These are phyloP conservation scores for Colletotrichum gigasporum DNA, from an alignment of 2,329 filamentous ascomycete genomes.

Conservation along the genomic window DNA sequence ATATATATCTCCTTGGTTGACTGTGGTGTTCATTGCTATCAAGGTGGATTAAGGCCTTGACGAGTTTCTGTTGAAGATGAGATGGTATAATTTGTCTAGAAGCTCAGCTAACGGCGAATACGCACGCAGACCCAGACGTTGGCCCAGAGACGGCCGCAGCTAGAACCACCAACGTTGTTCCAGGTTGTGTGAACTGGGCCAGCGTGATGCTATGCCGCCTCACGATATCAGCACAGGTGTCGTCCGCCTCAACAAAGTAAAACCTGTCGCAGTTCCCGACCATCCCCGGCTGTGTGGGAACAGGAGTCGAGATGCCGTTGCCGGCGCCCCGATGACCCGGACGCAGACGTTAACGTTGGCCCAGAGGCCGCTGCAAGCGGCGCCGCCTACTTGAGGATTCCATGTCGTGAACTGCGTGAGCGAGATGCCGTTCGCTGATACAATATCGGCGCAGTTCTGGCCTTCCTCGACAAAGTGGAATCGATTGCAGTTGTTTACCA, in stretches of 20 bases:
- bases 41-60: too few relatives aligned
- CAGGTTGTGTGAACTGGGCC: not conserved
- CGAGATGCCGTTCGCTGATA: not conserved
- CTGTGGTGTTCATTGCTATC: too few relatives aligned
- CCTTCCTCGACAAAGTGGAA: constrained; percentile 20
- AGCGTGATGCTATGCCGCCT: not conserved
- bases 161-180: not conserved
- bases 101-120: not conserved
- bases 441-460: not conserved
- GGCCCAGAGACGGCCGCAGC: not conserved
- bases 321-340: not conserved
- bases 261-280: too few relatives aligned
- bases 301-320: constrained; percentile 27
- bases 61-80: too few relatives aligned
- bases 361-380: not conserved
- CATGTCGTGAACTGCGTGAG: not conserved
- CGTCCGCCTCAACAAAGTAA: too few relatives aligned
- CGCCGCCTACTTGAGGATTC: not conserved
- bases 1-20: too few relatives aligned
- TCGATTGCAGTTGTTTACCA: constrained; percentile 25
- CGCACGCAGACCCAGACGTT: not conserved
- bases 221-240: too few relatives aligned
- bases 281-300: constrained; percentile 29
- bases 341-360: not conserved
- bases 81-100: too few relatives aligned